Conservation (phyloP, 345 rosid species). For the Eucalyptus tenuipes region DNA sequence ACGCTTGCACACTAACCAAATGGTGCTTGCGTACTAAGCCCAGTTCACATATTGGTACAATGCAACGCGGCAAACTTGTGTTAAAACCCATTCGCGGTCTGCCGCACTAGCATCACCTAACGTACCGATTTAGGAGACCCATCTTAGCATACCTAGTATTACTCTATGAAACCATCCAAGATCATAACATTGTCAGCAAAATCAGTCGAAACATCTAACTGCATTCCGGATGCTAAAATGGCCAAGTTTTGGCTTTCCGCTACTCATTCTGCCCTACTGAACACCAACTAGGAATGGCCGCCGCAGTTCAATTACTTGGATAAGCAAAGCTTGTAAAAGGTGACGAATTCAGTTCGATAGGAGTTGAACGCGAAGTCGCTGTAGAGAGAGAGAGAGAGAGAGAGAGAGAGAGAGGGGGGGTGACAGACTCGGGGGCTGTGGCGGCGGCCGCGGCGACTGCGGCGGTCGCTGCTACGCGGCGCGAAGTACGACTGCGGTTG, state of each 20-base stretch:
- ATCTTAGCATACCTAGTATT: background rate
- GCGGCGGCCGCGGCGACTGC: background rate
- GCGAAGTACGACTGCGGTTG: background rate
- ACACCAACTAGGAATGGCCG: background rate
- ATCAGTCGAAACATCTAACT: background rate
- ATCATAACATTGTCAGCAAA: background rate
- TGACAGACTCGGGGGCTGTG: background rate
- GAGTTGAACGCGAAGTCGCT: background rate
- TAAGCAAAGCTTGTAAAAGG: background rate
- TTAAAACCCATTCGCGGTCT: background rate
- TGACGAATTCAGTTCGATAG: background rate
- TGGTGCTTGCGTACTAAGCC: background rate
- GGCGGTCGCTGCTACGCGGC: background rate
- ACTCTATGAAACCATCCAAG: background rate
- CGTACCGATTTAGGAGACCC: background rate
- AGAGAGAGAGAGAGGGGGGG: background rate
- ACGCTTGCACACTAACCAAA: background rate
- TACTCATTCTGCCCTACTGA: background rate
- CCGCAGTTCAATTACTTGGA: background rate
- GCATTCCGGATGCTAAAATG: background rate
- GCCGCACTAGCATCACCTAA: background rate
- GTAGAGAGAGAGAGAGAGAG: background rate
- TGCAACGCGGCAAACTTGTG: background rate
- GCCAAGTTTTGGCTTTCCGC: background rate
- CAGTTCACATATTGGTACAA: background rate